Evolutionary conservation across 2,329 filamentous ascomycete genomes (phyloP).

Genomic region (Ophidiomyces ophidiicola): DNA sequence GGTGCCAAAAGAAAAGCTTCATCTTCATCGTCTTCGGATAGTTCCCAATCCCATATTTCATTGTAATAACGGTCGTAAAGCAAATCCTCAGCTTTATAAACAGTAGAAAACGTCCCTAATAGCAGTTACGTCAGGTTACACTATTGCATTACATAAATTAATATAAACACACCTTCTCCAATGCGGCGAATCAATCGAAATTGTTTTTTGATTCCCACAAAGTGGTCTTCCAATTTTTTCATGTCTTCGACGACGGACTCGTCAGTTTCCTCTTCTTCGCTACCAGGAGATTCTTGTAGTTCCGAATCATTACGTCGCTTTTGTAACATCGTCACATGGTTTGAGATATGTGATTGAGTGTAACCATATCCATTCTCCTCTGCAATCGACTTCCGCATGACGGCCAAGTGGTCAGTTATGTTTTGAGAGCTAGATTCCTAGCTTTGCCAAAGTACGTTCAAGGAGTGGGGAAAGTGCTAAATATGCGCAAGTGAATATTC

Average conservation of each 20-base stretch:
- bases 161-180: conserved; percentile 59
- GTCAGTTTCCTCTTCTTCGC: conserved; percentile 29
- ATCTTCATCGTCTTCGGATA: conserved; percentile 46
- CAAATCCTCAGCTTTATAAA: conserved; percentile 95
- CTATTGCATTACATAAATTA: not conserved
- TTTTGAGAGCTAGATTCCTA: too few relatives aligned
- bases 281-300: conserved; percentile 21
- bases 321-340: conserved; percentile 14
- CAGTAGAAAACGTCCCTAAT: conserved; percentile 88
- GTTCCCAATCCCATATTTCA: conserved; percentile 61
- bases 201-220: conserved; percentile 68
- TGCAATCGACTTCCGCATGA: too few relatives aligned
- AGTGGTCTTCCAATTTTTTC: conserved; percentile 66
- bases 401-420: too few relatives aligned
- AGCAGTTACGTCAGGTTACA: not conserved
- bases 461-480: too few relatives aligned
- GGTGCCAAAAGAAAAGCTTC: conserved; percentile 60
- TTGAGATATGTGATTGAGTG: too few relatives aligned
- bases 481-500: too few relatives aligned
- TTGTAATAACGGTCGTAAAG: conserved; percentile 74
- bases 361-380: too few relatives aligned
- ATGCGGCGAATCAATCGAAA: conserved; percentile 94
- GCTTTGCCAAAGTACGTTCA: too few relatives aligned
- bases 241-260: conserved; percentile 68
- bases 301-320: conserved; percentile 14